Evolutionary conservation across 805 yeast species (phyloP).

Genomic region (Helenozyma rhizophorensis): DNA sequence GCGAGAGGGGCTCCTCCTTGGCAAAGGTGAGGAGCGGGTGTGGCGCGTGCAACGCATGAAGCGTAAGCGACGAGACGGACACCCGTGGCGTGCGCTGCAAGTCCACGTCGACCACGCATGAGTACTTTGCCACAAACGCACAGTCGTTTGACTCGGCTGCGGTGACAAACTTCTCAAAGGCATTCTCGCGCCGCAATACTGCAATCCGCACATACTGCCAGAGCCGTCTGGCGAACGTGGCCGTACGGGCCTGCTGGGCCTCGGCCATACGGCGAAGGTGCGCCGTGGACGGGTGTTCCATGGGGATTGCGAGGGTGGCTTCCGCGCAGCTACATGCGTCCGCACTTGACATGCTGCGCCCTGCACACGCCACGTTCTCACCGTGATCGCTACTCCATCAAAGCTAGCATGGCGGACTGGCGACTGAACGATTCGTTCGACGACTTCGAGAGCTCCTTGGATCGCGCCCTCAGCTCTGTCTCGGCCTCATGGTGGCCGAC

Average conservation of each 20-base stretch:
- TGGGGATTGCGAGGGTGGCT: too few relatives aligned
- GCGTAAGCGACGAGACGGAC: constrained; percentile 27
- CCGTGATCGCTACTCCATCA: too few relatives aligned
- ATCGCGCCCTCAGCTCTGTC: constrained; percentile 56
- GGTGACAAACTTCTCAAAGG: constrained; percentile 40
- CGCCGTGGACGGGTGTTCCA: too few relatives aligned
- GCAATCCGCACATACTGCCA: constrained; percentile 24
- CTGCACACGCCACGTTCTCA: too few relatives aligned
- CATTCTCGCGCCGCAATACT: constrained; percentile 20
- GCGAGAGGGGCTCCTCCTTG: constrained; percentile 10
- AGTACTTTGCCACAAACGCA: constrained; percentile 48
- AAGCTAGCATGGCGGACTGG: too few relatives aligned
- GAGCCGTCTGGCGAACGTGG: constrained; percentile 18
- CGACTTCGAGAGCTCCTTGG: constrained; percentile 60
- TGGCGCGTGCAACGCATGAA: constrained; percentile 43
- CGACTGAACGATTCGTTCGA: constrained; percentile 45
- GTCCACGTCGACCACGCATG: constrained; percentile 36
- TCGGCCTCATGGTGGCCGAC: constrained; percentile 30
- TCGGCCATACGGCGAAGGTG: constrained; percentile 5
- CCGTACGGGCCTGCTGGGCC: constrained; percentile 15
- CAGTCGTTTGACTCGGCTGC: constrained; percentile 51
- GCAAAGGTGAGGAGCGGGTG: constrained; percentile 41
- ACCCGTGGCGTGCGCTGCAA: constrained; percentile 17
- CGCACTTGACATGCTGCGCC: too few relatives aligned
- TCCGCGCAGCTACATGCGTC: too few relatives aligned